phyloP scores from a whole-genome alignment of 2,329 filamentous ascomycete genomes.

The Fusarium longipes region DNA sequence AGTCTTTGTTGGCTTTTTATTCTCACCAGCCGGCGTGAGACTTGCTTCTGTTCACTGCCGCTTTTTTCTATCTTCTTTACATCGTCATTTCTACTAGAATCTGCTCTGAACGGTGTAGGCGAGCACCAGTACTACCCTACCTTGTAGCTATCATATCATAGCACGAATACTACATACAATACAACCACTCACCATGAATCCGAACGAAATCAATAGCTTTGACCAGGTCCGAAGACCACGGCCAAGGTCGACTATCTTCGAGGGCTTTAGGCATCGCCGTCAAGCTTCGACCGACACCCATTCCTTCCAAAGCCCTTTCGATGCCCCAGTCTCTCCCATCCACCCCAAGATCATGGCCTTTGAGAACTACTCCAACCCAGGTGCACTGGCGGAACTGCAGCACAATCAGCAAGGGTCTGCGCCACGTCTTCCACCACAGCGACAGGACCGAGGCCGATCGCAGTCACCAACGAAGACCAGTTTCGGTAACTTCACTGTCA shows the following conservation, averaged over 20 bases:
- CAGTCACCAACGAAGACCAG: slow-evolving; percentile 60
- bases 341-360: slow-evolving; percentile 47
- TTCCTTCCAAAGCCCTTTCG: slow-evolving; percentile 46
- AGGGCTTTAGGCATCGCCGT: slow-evolving; percentile 62
- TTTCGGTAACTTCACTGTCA: slow-evolving; percentile 56
- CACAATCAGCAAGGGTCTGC: slow-evolving; percentile 63
- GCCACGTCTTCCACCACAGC: slow-evolving; percentile 55
- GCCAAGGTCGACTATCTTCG: slow-evolving; percentile 62
- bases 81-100: slow-evolving; percentile 18
- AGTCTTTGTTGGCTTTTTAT: slow-evolving; percentile 36
- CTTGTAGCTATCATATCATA: slow-evolving; percentile 19
- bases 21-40: slow-evolving; percentile 22
- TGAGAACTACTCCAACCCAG: slow-evolving; percentile 53
- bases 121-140: slow-evolving; percentile 10
- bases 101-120: slow-evolving; percentile 2
- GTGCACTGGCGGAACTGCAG: slow-evolving; percentile 67
- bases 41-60: slow-evolving; percentile 25
- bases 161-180: slow-evolving; percentile 3
- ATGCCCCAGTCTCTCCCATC: slow-evolving; percentile 43
- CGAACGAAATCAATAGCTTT: slow-evolving; percentile 27
- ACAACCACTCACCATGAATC: slow-evolving; percentile 23
- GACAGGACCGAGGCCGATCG: slow-evolving; percentile 52
- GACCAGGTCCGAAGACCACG: slow-evolving; percentile 52
- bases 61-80: slow-evolving; percentile 15
- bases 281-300: slow-evolving; percentile 58